These are phyloP conservation scores for Phytophthora gonapodyides DNA, from an alignment of 352 stramenopile species.

Conservation along the genomic window DNA sequence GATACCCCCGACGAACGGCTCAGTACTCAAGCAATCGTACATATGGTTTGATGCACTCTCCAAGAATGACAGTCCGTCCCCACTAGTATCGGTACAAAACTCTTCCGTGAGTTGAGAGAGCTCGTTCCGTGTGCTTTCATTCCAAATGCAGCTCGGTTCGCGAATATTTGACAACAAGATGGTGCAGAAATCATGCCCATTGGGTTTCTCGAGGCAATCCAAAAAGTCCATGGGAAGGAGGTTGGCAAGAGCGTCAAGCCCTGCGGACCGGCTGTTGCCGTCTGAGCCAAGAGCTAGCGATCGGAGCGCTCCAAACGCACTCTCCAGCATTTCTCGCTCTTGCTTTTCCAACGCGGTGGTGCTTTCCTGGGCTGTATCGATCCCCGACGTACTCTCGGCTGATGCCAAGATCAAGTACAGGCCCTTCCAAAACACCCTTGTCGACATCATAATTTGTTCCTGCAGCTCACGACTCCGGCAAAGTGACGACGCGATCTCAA, in stretches of 20 bases:
- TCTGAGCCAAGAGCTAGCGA: slow-evolving; percentile 63
- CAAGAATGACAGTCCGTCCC: slow-evolving; percentile 65
- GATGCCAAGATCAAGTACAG: slow-evolving; percentile 78
- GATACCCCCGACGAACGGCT: slow-evolving; percentile 72
- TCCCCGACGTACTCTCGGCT: slow-evolving; percentile 54
- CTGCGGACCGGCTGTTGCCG: slow-evolving; percentile 54
- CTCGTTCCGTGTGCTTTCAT: slow-evolving; percentile 60
- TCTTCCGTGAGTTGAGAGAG: slow-evolving; percentile 78
- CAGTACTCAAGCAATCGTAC: slow-evolving; percentile 78
- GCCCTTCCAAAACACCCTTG: slow-evolving; percentile 78
- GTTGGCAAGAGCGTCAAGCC: slow-evolving; percentile 65
- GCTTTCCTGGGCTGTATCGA: slow-evolving; percentile 42
- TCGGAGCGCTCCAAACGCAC: slow-evolving; percentile 68
- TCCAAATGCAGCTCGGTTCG: slow-evolving; percentile 81
- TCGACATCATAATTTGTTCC: slow-evolving; percentile 66
- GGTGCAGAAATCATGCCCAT: slow-evolving; percentile 73
- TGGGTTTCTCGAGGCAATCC: slow-evolving; percentile 71
- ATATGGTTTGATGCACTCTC: slow-evolving; percentile 76
- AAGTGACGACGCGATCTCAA: slow-evolving; percentile 75
- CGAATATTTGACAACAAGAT: slow-evolving; percentile 75
- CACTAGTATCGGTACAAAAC: slow-evolving; percentile 60
- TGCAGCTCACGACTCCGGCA: slow-evolving; percentile 58
- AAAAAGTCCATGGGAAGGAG: slow-evolving; percentile 77
- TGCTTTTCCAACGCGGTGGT: slow-evolving; percentile 55
- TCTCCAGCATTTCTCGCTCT: slow-evolving; percentile 75